A percentile compares a stretch with the other conserved stretches of the same genome.
Evolutionary conservation across 2,329 filamentous ascomycete genomes (phyloP).

Genomic region (Fusarium falciforme): DNA sequence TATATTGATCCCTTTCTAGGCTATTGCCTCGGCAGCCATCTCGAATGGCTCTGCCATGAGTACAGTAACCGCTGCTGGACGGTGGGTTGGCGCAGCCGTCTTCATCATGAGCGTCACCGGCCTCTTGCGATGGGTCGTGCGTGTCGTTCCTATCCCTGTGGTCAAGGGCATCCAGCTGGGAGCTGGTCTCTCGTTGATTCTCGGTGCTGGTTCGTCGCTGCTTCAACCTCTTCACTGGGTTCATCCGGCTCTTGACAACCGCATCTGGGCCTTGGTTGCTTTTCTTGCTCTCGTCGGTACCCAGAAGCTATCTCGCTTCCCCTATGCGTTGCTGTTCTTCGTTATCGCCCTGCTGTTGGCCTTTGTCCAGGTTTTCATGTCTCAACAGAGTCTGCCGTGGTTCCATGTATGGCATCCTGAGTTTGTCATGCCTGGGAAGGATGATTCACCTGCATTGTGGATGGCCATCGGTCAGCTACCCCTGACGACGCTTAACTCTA

Average conservation of each 20-base stretch:
- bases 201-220: slow-evolving; percentile 79
- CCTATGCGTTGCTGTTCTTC: slow-evolving; percentile 83
- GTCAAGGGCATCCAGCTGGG: slow-evolving; percentile 96
- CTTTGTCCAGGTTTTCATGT: slow-evolving; percentile 51
- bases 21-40: slow-evolving; percentile 92
- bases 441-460: slow-evolving; percentile 52
- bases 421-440: slow-evolving; percentile 49
- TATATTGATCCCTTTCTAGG: slow-evolving; percentile 54
- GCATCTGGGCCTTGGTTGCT: slow-evolving; percentile 79
- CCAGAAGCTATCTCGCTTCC: slow-evolving; percentile 73
- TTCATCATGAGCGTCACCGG: slow-evolving; percentile 83
- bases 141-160: slow-evolving; percentile 84
- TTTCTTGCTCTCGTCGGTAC: slow-evolving; percentile 78
- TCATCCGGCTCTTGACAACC: slow-evolving; percentile 78
- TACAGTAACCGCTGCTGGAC: slow-evolving; percentile 83
- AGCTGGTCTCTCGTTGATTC: slow-evolving; percentile 84
- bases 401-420: slow-evolving; percentile 71
- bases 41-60: slow-evolving; percentile 60
- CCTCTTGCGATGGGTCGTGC: slow-evolving; percentile 77
- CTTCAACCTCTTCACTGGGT: slow-evolving; percentile 77
- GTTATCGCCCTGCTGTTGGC: slow-evolving; percentile 75
- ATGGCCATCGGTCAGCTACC: slow-evolving; percentile 89
- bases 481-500: slow-evolving; percentile 90
- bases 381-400: slow-evolving; percentile 56
- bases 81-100: slow-evolving; percentile 78